Conservation (phyloP, 106 monocot species). For the Dioscorea zingiberensis region DNA sequence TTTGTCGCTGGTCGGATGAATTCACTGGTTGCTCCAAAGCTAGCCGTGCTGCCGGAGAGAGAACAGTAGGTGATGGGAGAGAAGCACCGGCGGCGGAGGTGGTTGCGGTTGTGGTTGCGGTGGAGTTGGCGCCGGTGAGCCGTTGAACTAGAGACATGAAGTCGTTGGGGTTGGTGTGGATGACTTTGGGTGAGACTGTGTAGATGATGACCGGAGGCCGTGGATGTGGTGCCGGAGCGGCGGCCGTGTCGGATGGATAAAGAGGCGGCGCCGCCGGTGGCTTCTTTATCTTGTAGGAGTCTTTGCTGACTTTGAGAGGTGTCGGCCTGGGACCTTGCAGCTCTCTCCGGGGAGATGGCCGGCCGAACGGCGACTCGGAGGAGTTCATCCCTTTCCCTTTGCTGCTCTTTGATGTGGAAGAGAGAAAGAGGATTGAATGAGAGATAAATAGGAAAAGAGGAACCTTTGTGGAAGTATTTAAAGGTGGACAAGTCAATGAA, state of each 20-base stretch:
- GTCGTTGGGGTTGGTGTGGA: constrained; percentile 56
- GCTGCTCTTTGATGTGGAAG: too few species aligned
- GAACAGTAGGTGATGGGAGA: constrained; percentile 3
- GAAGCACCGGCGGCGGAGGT: constrained; percentile 5
- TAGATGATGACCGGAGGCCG: constrained; percentile 67
- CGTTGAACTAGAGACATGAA: constrained; percentile 84
- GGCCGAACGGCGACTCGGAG: not conserved
- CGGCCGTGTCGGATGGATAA: constrained; percentile 1
- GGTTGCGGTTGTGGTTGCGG: not conserved
- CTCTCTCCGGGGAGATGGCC: constrained; percentile 32
- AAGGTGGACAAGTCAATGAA: too few species aligned
- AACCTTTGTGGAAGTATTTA: too few species aligned
- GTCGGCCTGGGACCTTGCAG: constrained; percentile 65
- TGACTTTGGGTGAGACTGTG: constrained; percentile 68
- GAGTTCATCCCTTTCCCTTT: constrained; percentile 3
- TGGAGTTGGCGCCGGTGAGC: constrained; percentile 49
- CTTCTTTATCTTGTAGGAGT: constrained; percentile 67
- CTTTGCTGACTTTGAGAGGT: constrained; percentile 49
- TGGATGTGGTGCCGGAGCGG: constrained; percentile 4
- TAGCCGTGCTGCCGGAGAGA: constrained; percentile 54
- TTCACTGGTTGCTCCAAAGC: constrained; percentile 40
- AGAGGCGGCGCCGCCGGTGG: constrained; percentile 17
- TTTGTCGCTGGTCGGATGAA: not conserved
- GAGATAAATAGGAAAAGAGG: too few species aligned
- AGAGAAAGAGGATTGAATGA: too few species aligned